phyloP scores from a whole-genome alignment of 2,329 filamentous ascomycete species.

The Hymenoscyphus fructigenus region DNA sequence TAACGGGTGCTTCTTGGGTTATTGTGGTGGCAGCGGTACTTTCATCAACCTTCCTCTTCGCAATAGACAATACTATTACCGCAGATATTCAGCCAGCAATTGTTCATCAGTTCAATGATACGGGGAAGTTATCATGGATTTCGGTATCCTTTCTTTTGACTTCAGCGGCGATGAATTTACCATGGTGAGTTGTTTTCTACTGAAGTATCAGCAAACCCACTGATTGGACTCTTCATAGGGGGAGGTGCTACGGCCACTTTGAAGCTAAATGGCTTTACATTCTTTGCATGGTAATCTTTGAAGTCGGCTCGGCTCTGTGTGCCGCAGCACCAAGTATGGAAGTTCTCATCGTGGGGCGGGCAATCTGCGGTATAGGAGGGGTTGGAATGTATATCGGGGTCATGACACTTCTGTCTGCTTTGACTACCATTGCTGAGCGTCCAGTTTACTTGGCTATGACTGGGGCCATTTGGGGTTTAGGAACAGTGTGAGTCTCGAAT shows the following conservation, averaged over 20 bases:
- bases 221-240: not conserved
- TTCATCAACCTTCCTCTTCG: constrained; percentile 33
- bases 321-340: constrained; percentile 29
- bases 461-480: constrained; percentile 12
- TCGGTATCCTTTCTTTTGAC: constrained; percentile 22
- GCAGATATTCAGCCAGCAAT: constrained; percentile 48
- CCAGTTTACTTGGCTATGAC: constrained; percentile 11
- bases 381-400: constrained; percentile 21
- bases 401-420: constrained; percentile 38
- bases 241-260: constrained; percentile 31
- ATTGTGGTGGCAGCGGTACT: constrained; percentile 1
- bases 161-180: constrained; percentile 3
- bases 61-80: constrained; percentile 50
- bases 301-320: constrained; percentile 31
- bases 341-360: constrained; percentile 32
- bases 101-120: constrained; percentile 38
- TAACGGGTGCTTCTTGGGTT: not conserved
- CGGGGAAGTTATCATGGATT: constrained; percentile 42
- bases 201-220: not conserved
- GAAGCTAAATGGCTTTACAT: constrained; percentile 18
- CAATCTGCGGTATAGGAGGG: constrained; percentile 29
- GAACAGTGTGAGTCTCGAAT: constrained; percentile 6
- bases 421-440: constrained; percentile 6
- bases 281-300: constrained; percentile 15
- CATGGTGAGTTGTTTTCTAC: not conserved